These are phyloP conservation scores for Filosporella fistucella DNA, from an alignment of 495 filamentous ascomycete species.

Conservation along the genomic window DNA sequence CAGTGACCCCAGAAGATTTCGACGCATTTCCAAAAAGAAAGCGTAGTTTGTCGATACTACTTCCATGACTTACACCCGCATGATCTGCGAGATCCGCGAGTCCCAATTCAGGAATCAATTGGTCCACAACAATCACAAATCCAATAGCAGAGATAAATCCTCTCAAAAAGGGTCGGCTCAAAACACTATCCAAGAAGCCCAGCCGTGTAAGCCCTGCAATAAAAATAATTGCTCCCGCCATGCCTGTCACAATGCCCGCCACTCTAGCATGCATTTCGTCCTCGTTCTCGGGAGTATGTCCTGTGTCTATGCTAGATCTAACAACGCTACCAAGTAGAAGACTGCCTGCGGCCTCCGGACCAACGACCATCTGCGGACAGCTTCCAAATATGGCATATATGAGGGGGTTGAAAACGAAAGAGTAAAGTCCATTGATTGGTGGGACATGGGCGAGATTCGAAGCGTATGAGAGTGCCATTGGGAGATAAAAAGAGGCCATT, in stretches of 20 bases:
- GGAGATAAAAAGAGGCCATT: slow-evolving; percentile 94
- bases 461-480: slow-evolving; percentile 93
- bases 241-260: slow-evolving; percentile 82
- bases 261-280: slow-evolving; percentile 68
- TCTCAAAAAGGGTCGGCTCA: slow-evolving; percentile 85
- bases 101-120: slow-evolving; percentile 86
- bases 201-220: slow-evolving; percentile 76
- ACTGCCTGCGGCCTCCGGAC: slow-evolving; percentile 91
- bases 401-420: slow-evolving; percentile 87
- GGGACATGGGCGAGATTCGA: slow-evolving; percentile 91
- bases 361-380: slow-evolving; percentile 89
- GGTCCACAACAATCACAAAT: slow-evolving; percentile 92
- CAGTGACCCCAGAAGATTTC: slow-evolving; percentile 68
- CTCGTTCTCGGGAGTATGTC: slow-evolving; percentile 68
- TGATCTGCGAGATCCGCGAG: slow-evolving; percentile 57
- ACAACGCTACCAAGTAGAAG: slow-evolving; percentile 86
- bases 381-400: slow-evolving; percentile 87
- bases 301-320: slow-evolving; percentile 64
- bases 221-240: slow-evolving; percentile 84
- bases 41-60: slow-evolving; percentile 74
- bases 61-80: slow-evolving; percentile 66
- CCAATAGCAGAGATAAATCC: slow-evolving; percentile 97
- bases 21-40: slow-evolving; percentile 68
- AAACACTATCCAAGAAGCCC: slow-evolving; percentile 92
- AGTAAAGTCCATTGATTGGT: slow-evolving; percentile 92